Evolutionary conservation across 2,329 filamentous ascomycete species (phyloP), one percentile per base, ranked within the genome.

Genomic region (Colletotrichum ledebouriae): DNA sequence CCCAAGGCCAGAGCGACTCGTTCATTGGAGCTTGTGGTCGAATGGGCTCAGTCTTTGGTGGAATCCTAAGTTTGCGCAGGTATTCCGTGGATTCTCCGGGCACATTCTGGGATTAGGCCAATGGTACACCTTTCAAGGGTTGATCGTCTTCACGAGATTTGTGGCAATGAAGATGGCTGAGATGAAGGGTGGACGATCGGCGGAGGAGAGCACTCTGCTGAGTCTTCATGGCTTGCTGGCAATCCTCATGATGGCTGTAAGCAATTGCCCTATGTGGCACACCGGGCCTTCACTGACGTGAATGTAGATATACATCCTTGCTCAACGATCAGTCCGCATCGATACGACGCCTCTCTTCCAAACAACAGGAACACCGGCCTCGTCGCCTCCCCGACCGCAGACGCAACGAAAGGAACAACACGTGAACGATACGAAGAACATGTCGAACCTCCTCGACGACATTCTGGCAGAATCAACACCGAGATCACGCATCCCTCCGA

Each of bases 61-160:
- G 91, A 93, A 92, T 70, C 89, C 90, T 0, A 86, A 85, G 67
- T 87, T 92, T 71, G 84, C 87, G 39, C 83, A 90, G 72, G 86
- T 85, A 3, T 81, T 83, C 39, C 82, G 86, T n/a, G 89, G 87
- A 62, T 91, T 86, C 75, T 86, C 83, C 33, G 84, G 80, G 70
- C 89, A 87, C 64, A 82, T 92, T 37, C 76, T 84, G 3, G 90
- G 90, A 0, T 84, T 92, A 12, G 80, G 82, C 3, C 84, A 87
- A 59, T 92, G 92, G 84, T 92, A 93, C 74, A 83, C 83, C 1
- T 86, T 90, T 69, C 92, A 94, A 73, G 75, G 84, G 2, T 75
- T 91, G 37, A 83, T 89, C 22, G 75, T 93, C 11, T 75, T 84
- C 6, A 78, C 89, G 11, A 85, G 92, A 42, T 77, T 84, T 47